These are phyloP conservation scores for Lyophyllum atratum DNA, from an alignment of 768 basidiomycete genomes.

Conservation along the genomic window DNA sequence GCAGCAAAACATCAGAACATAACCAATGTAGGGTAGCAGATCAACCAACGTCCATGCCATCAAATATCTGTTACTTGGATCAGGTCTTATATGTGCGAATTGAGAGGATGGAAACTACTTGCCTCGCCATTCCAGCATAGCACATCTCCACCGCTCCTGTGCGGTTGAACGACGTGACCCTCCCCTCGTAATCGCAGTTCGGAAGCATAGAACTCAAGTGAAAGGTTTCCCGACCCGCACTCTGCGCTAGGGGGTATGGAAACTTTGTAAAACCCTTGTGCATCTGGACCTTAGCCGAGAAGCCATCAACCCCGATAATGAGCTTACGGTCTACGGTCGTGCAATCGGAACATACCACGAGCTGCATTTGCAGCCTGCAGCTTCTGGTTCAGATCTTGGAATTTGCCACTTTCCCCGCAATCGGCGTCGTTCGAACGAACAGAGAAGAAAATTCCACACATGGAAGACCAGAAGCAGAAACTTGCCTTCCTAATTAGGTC, in stretches of 20 bases:
- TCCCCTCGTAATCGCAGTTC: slow-evolving; percentile 74
- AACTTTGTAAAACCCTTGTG: slow-evolving; percentile 38
- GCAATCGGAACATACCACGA: slow-evolving; percentile 48
- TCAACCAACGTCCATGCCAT: slow-evolving; percentile 69
- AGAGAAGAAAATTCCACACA: slow-evolving; percentile 75
- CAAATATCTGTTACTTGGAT: slow-evolving; percentile 54
- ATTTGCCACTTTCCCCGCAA: slow-evolving; percentile 15
- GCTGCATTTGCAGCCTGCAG: slow-evolving; percentile 53
- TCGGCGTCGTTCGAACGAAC: slow-evolving; percentile 23
- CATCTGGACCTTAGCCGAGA: slow-evolving; percentile 61
- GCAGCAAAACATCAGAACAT: not conserved
- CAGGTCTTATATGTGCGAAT: not conserved
- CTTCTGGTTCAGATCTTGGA: slow-evolving; percentile 27
- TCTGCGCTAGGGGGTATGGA: slow-evolving; percentile 6
- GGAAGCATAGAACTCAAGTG: slow-evolving; percentile 67
- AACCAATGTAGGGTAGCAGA: not conserved
- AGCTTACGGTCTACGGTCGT: too few relatives aligned
- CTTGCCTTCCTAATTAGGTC: slow-evolving; percentile 5
- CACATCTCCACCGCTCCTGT: slow-evolving; percentile 53
- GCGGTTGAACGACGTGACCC: slow-evolving; percentile 66
- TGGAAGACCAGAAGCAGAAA: slow-evolving; percentile 28
- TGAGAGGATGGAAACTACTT: slow-evolving; percentile 24
- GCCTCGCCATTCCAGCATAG: slow-evolving; percentile 90
- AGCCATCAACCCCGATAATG: too few relatives aligned
- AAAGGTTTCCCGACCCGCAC: slow-evolving; percentile 12